phyloP scores from a whole-genome alignment of 345 rosid species.

The Gossypium bickii region DNA sequence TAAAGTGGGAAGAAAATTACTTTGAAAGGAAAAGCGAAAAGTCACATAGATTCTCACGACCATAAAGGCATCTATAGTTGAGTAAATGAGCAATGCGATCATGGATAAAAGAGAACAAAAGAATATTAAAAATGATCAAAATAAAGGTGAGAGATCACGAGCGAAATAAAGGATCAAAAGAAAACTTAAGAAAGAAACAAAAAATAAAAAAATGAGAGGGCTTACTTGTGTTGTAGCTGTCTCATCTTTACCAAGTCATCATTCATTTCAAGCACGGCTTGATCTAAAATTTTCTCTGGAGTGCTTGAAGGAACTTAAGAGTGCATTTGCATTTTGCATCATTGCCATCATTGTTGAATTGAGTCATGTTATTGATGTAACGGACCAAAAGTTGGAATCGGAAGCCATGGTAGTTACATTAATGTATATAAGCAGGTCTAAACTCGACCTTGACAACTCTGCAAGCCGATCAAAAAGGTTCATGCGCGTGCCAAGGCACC shows the following conservation, averaged over 20 bases:
- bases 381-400: background rate
- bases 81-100: background rate
- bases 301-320: slow-evolving; percentile 64
- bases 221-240: slow-evolving; percentile 83
- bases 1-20: slow-evolving; percentile 5
- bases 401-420: background rate
- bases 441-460: background rate
- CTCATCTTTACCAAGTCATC: slow-evolving; percentile 80
- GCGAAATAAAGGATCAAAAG: background rate
- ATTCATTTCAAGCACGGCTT: slow-evolving; percentile 76
- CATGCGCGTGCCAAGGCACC: no score
- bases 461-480: background rate
- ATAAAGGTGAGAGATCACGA: background rate
- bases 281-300: slow-evolving; percentile 82
- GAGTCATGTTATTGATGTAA: background rate
- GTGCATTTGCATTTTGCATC: slow-evolving; percentile 73
- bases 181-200: background rate
- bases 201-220: background rate
- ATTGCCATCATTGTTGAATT: slow-evolving; percentile 38
- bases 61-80: slow-evolving; percentile 2
- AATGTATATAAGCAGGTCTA: slow-evolving; percentile 1
- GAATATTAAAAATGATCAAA: background rate
- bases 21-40: background rate
- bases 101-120: background rate
- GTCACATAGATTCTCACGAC: background rate